These are phyloP conservation scores for Phoenix dactylifera DNA, from an alignment of 176 grass and related monocot genomes.

Conservation along the genomic window DNA sequence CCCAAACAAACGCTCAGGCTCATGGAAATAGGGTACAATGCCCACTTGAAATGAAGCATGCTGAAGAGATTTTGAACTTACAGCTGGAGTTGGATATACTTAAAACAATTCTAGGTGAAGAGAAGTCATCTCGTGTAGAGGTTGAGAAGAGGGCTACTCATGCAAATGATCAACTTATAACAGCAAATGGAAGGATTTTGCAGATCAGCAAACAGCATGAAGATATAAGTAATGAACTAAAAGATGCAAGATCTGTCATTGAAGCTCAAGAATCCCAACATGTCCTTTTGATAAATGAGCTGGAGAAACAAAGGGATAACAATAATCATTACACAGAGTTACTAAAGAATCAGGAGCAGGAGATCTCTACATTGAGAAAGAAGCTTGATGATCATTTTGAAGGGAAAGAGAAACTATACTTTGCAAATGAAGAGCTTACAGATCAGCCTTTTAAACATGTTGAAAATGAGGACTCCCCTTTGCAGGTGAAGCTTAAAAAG, in stretches of 20 bases:
- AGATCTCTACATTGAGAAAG: conserved; percentile 40
- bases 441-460: conserved; percentile 31
- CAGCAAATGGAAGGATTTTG: conserved; percentile 28
- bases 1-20: conserved; percentile 13
- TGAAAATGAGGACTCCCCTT: conserved; percentile 74
- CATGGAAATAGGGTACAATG: conserved; percentile 10
- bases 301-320: conserved; percentile 50
- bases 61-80: conserved; percentile 50
- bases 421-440: conserved; percentile 34
- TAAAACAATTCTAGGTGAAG: conserved; percentile 64
- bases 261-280: conserved; percentile 78
- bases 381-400: conserved; percentile 22
- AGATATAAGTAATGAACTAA: conserved; percentile 36
- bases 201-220: conserved; percentile 24
- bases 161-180: conserved; percentile 37
- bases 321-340: conserved; percentile 23
- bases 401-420: conserved; percentile 4
- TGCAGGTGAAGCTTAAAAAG: conserved; percentile 72
- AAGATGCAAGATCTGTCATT: conserved; percentile 54
- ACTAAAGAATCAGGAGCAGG: conserved; percentile 25
- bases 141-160: conserved; percentile 29
- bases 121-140: conserved; percentile 41
- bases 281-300: conserved; percentile 66
- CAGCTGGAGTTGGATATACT: conserved; percentile 78
- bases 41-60: conserved; percentile 27